Base-by-base conservation (phyloP, 164 flowering plant species). In the Tetracentron sinense region DNA sequence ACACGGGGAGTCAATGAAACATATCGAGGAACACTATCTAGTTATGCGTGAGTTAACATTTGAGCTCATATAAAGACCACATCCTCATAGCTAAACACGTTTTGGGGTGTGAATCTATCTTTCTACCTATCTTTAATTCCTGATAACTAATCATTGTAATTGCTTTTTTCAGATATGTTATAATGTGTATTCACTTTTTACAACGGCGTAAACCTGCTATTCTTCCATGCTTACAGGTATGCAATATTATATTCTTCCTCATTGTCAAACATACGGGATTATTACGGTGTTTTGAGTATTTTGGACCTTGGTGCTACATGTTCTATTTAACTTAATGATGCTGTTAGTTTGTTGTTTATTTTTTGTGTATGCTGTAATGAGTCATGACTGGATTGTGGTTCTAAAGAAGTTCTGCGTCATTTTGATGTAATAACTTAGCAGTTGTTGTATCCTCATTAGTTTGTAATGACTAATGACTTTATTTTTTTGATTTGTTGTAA, bases 101-200 rank as follows among this genome's bases (percentile, higher is more conserved):
- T 62, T 17, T 10, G 11, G 33, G 48, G 19, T 38, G 16, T 23
- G n/a, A 15, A 50, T 7, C 33, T 16, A 6, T 35, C 42, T 65
- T 58, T 2, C 19, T 47, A 7, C 42, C 0, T 27, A 20, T 23
- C 62, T 25, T 52, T 31, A 21, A 12, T 26, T 26, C 42, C 54
- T 3, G 29, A 63, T n/a, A 21, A 11, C 62, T 60, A 54, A 61
- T 57, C 15, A 33, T 62, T 61, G 8, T 51, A n/a, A 25, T 59
- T 70, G 30, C 53, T 33, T 71, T 66, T n/a, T 75, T 42, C 97
- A 94, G 99, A 74, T 95, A 95, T 78, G 99, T 92, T 51, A 66
- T 95, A 44, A 95, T 95, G 99, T 95, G 99, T 89, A 92, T 95
- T 73, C 90, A 95, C 75, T 95, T 92, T 81, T 77, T 95, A 70